phyloP scores from a whole-genome alignment of 352 stramenopile species.

The Plasmopara halstedii region DNA sequence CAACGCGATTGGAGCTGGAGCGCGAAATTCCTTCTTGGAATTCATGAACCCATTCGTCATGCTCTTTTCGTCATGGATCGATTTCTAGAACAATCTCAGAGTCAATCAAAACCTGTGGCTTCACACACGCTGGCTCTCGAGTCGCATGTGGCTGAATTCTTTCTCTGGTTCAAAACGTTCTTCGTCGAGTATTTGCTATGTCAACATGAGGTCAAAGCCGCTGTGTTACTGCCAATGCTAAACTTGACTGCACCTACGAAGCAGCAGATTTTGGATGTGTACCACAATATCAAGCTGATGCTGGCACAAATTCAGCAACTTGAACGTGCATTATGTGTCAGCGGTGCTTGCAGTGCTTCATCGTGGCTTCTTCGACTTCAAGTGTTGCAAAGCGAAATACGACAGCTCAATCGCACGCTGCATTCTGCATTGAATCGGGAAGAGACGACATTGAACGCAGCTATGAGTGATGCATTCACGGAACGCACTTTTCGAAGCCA shows the following conservation, averaged over 20 bases:
- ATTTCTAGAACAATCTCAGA: constrained; percentile 60
- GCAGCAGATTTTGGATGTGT: constrained; percentile 53
- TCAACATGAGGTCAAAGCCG: constrained; percentile 60
- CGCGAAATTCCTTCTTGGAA: constrained; percentile 53
- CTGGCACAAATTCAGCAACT: constrained; percentile 52
- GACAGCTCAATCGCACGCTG: constrained; percentile 61
- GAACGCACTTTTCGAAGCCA: constrained; percentile 68
- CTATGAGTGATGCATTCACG: constrained; percentile 53
- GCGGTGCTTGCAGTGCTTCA: constrained; percentile 30
- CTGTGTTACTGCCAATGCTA: constrained; percentile 48
- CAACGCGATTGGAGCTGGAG: constrained; percentile 57
- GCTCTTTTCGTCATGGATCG: constrained; percentile 78
- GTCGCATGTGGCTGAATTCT: constrained; percentile 48
- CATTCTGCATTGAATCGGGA: constrained; percentile 68
- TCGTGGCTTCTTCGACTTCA: constrained; percentile 60
- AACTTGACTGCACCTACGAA: constrained; percentile 47
- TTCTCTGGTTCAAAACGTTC: constrained; percentile 68
- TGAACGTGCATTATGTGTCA: constrained; percentile 39
- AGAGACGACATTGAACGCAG: constrained; percentile 52
- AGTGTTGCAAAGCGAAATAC: constrained; percentile 52
- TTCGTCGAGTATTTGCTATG: constrained; percentile 68
- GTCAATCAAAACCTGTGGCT: constrained; percentile 22
- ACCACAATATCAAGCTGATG: constrained; percentile 55
- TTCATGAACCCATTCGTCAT: constrained; percentile 75
- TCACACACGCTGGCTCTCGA: constrained; percentile 31